Conservation (phyloP, 1,284 basidiomycete species). For the Thecaphora thlaspeos region DNA sequence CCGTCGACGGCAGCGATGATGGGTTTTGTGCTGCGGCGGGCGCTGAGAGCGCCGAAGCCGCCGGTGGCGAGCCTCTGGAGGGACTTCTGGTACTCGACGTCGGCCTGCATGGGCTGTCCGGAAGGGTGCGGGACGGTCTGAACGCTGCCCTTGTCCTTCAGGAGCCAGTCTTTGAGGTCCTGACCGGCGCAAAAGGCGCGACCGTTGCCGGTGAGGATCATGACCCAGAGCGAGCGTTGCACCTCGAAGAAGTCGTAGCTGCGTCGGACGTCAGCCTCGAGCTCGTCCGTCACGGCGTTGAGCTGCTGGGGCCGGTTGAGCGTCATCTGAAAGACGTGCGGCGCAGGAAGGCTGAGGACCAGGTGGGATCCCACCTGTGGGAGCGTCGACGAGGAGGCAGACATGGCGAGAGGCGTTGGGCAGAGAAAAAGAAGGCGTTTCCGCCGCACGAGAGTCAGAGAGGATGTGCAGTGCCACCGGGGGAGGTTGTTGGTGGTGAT, state of each 20-base stretch:
- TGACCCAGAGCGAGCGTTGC: conserved; percentile 73
- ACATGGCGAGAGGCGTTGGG: too few species aligned
- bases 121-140: conserved; percentile 13
- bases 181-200: conserved; percentile 70
- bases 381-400: conserved; percentile 11
- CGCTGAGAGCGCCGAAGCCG: conserved; percentile 74
- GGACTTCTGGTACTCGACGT: conserved; percentile 14
- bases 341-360: conserved; percentile 29
- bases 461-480: too few species aligned
- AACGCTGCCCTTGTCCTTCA: conserved; percentile 16
- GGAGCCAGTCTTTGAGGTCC: conserved; percentile 42
- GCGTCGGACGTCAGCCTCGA: conserved; percentile 65
- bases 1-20: conserved; percentile 81
- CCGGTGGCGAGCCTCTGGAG: conserved; percentile 56
- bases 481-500: too few species aligned
- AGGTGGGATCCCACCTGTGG: conserved; percentile 45
- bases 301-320: conserved; percentile 72
- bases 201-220: conserved; percentile 73
- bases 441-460: too few species aligned
- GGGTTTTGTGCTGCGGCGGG: conserved; percentile 69
- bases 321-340: conserved; percentile 66
- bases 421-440: too few species aligned
- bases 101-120: conserved; percentile 28
- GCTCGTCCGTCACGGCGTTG: conserved; percentile 67
- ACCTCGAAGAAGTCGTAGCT: conserved; percentile 76